Percentiles rank a stretch among this genome's conserved stretches.
phyloP scores from a whole-genome alignment of 2,329 filamentous ascomycete species.

The Botrytis cinerea region DNA sequence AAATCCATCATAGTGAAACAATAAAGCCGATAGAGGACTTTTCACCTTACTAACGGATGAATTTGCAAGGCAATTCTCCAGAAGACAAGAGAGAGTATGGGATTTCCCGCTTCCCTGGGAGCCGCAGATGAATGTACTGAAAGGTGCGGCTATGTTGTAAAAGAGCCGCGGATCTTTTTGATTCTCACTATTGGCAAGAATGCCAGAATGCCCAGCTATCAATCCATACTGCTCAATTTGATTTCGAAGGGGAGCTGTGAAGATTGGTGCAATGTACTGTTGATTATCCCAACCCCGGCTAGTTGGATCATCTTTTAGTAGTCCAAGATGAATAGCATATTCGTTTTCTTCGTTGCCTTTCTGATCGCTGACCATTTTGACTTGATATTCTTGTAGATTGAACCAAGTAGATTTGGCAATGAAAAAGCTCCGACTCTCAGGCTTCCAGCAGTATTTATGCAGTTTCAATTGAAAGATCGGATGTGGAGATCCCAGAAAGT shows the following conservation, averaged over 20 bases:
- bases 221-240: neutral
- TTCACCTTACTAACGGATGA: conserved; percentile 47
- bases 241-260: neutral
- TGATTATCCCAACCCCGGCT: neutral
- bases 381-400: neutral
- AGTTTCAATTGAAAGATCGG: neutral
- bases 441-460: neutral
- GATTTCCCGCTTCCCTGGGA: conserved; percentile 64
- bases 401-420: neutral
- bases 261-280: neutral
- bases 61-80: conserved; percentile 50
- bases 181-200: neutral
- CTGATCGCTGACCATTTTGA: neutral
- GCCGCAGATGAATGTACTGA: conserved; percentile 63
- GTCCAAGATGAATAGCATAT: neutral
- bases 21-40: conserved; percentile 52
- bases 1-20: conserved; percentile 55
- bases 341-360: neutral
- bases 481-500: neutral
- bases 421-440: neutral
- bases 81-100: conserved; percentile 59
- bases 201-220: neutral
- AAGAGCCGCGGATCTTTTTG: conserved; percentile 43
- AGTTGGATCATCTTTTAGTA: neutral
- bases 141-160: conserved; percentile 57